Percentiles rank a stretch among this genome's conserved stretches.
Evolutionary conservation across 257 asterid genomes (phyloP).

Genomic region (Ilex aquifolium): DNA sequence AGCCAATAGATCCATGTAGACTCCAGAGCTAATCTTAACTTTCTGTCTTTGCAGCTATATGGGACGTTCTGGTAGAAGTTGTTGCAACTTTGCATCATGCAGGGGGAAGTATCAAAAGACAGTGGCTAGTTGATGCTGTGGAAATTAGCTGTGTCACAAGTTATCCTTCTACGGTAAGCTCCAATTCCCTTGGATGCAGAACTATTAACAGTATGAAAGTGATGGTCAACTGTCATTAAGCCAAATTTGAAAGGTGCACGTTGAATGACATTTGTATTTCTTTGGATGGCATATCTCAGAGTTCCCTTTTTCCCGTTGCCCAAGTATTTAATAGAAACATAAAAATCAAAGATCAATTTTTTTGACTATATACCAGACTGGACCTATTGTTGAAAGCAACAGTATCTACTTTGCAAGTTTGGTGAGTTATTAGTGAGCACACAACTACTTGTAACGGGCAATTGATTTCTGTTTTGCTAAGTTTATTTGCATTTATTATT

Average conservation of each 20-base stretch:
- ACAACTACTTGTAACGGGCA: background rate
- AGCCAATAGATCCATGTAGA: background rate
- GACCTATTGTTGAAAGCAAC: too few relatives aligned
- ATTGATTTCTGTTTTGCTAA: background rate
- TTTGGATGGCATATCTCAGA: background rate
- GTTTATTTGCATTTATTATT: background rate
- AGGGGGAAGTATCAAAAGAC: slow-evolving; percentile 55
- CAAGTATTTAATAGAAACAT: too few relatives aligned
- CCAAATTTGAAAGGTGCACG: background rate
- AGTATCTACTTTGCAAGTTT: too few relatives aligned
- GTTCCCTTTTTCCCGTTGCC: too few relatives aligned
- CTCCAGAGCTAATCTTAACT: background rate
- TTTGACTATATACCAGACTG: too few relatives aligned
- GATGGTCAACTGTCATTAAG: too few relatives aligned
- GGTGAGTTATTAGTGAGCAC: too few relatives aligned
- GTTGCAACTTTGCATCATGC: slow-evolving; percentile 52
- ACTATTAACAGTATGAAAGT: background rate
- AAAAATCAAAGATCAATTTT: too few relatives aligned
- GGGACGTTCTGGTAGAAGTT: slow-evolving; percentile 75
- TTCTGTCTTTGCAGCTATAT: slow-evolving; percentile 46
- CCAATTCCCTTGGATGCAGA: slow-evolving; percentile 30
- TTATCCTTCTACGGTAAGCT: slow-evolving; percentile 83
- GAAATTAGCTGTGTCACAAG: slow-evolving; percentile 71
- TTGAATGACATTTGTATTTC: background rate
- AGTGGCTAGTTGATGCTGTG: slow-evolving; percentile 77